Evolutionary conservation across 345 rosid species (phyloP), one percentile per base, ranked within the genome.

Genomic region (sweet orange (Citrus sinensis)): DNA sequence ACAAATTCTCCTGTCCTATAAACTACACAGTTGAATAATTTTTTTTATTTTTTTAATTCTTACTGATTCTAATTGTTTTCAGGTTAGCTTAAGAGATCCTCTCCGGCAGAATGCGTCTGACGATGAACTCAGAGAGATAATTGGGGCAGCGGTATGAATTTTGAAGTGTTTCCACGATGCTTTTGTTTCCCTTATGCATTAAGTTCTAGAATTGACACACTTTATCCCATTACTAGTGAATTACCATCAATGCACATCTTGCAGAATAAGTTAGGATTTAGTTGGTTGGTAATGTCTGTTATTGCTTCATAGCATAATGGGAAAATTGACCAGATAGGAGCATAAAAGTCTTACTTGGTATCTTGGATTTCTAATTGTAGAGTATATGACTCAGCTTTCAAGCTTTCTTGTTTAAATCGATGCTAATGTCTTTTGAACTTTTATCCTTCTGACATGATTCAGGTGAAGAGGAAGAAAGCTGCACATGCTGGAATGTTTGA

Each of bases 11-110:
- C 75, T 72, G 30, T 20, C 65, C 55, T 54, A 3, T 55, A 54
- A 34, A 56, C 34, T 67, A 75, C 8, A 3, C 27, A 2, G 14
- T 73, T 58, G 34, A 40, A 13, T 20, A 35, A 17, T 77, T 27
- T 30, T 22, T 46, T 35, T 25, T 4, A 3, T 34, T 37, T 22
- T 42, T 29, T 0, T 19, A 68, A 22, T 61, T 66, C 32, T 78
- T 78, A 71, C n/a, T 56, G 9, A 42, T 70, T 71, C 35, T 37
- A 72, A 32, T 39, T 82, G 13, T 76, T 84, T 76, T 67, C 89
- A 94, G 98, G 98, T 96, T 78, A 91, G 97, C 87, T 84, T 94
- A 78, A 92, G 99, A 82, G 98, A 94, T 84, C 97, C 99, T 30
- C 90, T 94, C 72, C 97, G 97, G 62, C 68, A 80, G 51, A 94